A percentile compares a stretch with the other conserved stretches of the same genome.
phyloP scores from a whole-genome alignment of 2,329 filamentous ascomycete species.

The Fusarium pseudograminearum region DNA sequence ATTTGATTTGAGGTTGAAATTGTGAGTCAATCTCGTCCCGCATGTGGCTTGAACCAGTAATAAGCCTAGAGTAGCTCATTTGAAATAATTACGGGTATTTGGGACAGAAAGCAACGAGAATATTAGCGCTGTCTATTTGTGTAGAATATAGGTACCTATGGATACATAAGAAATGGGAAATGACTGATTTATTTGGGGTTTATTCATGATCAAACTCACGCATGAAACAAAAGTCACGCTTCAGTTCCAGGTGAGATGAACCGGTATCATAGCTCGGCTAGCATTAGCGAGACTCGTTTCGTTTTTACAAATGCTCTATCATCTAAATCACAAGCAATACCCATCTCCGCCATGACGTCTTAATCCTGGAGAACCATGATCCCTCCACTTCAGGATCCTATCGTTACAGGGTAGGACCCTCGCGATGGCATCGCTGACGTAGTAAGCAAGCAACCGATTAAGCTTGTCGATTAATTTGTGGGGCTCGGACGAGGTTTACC shows the following conservation, averaged over 20 bases:
- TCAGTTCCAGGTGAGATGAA: not conserved
- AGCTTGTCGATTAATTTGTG: slow-evolving; percentile 17
- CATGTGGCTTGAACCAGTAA: slow-evolving; percentile 34
- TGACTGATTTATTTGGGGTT: not conserved
- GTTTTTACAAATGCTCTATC: not conserved
- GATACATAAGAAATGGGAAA: not conserved
- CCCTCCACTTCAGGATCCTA: not conserved
- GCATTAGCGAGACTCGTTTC: not conserved
- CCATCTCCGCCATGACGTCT: not conserved
- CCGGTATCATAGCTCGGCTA: not conserved
- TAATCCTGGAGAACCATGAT: not conserved
- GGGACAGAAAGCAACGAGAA: not conserved
- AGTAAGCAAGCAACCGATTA: slow-evolving; percentile 6
- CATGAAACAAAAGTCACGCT: slow-evolving; percentile 1
- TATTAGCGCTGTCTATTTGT: not conserved
- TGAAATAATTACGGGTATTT: not conserved
- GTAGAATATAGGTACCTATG: not conserved
- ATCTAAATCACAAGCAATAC: not conserved
- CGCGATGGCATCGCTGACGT: slow-evolving; percentile 39
- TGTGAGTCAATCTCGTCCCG: slow-evolving; percentile 25
- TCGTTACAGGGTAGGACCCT: slow-evolving; percentile 33
- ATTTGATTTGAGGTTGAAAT: slow-evolving; percentile 24
- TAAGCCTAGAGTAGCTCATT: not conserved
- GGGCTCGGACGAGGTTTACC: slow-evolving; percentile 38
- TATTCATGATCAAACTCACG: not conserved